Evolutionary conservation across 2,329 filamentous ascomycete genomes (phyloP).

Genomic region (Purpureocillium takamizusanense): DNA sequence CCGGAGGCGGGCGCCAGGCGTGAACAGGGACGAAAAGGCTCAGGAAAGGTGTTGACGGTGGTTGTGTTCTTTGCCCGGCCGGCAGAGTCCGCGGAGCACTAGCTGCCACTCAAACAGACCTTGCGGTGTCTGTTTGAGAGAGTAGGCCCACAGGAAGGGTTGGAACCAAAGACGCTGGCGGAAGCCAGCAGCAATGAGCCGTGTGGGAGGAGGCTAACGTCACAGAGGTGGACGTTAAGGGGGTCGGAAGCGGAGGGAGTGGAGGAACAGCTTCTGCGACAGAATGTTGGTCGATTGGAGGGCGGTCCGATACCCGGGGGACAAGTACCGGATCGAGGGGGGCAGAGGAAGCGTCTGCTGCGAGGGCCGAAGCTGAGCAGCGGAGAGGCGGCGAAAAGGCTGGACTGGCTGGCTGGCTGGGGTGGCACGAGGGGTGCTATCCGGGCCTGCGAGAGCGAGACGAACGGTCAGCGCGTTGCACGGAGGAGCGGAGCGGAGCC

Average conservation of each 20-base stretch:
- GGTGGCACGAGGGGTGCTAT: constrained; percentile 40
- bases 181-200: constrained; percentile 67
- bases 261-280: constrained; percentile 71
- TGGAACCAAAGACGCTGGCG: constrained; percentile 63
- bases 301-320: constrained; percentile 72
- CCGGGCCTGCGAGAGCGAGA: constrained; percentile 34
- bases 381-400: constrained; percentile 6
- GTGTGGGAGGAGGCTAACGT: constrained; percentile 39
- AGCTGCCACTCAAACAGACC: constrained; percentile 96
- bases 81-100: constrained; percentile 75
- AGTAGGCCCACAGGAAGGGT: constrained; percentile 85
- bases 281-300: constrained; percentile 74
- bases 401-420: no score
- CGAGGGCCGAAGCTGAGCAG: constrained; percentile 6
- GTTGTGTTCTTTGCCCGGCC: constrained; percentile 21
- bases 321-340: constrained; percentile 73
- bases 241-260: constrained; percentile 75
- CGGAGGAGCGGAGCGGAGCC: constrained; percentile 1
- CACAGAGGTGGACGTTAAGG: constrained; percentile 77
- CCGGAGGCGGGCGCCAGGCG: not conserved
- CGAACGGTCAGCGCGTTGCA: not conserved
- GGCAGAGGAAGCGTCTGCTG: constrained; percentile 13
- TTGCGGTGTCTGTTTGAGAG: constrained; percentile 89
- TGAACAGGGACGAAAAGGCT: not conserved
- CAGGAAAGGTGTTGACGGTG: not conserved